phyloP scores from a whole-genome alignment of 352 stramenopile species.

The Phytophthora syringae region DNA sequence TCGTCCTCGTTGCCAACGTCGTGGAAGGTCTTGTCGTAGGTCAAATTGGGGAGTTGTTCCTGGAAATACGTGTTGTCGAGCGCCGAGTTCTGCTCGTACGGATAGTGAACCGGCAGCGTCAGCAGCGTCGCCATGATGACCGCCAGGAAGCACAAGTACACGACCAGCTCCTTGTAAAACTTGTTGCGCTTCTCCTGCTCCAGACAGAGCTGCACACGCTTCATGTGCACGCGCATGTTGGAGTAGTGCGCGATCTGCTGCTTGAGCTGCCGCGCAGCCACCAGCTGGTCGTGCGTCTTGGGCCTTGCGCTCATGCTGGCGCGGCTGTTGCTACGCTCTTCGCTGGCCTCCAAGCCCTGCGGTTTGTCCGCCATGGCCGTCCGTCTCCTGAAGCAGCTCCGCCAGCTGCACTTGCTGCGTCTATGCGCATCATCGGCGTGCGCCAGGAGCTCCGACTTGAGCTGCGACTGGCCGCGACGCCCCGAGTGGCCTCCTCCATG shows the following conservation, averaged over 20 bases:
- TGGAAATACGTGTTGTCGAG: conserved; percentile 68
- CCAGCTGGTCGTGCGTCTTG: conserved; percentile 48
- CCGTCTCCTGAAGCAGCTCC: conserved; percentile 15
- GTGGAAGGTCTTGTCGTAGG: conserved; percentile 68
- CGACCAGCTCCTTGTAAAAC: conserved; percentile 80
- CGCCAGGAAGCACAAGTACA: conserved; percentile 75
- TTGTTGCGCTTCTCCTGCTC: conserved; percentile 87
- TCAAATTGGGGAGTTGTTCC: conserved; percentile 67
- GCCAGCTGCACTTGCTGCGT: conserved; percentile 14
- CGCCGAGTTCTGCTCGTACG: conserved; percentile 74
- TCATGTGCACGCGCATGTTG: conserved; percentile 88
- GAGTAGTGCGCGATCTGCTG: conserved; percentile 74
- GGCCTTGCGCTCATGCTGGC: conserved; percentile 20
- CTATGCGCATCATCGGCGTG: conserved; percentile 19
- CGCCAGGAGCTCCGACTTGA: conserved; percentile 35
- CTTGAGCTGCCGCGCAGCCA: conserved; percentile 48
- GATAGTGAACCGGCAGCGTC: conserved; percentile 74
- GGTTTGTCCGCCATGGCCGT: conserved; percentile 1
- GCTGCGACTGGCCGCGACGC: conserved; percentile 11
- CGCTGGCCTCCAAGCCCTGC: conserved; percentile 20
- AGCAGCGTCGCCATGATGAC: conserved; percentile 70
- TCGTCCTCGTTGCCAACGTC: conserved; percentile 69
- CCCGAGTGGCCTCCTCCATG: conserved; percentile 35
- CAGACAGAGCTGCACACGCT: conserved; percentile 79
- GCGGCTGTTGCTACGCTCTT: conserved; percentile 24